Evolutionary conservation across 179 eudicot species (phyloP), one percentile per base, ranked within the genome.

Genomic region (Spergularia azorica): DNA sequence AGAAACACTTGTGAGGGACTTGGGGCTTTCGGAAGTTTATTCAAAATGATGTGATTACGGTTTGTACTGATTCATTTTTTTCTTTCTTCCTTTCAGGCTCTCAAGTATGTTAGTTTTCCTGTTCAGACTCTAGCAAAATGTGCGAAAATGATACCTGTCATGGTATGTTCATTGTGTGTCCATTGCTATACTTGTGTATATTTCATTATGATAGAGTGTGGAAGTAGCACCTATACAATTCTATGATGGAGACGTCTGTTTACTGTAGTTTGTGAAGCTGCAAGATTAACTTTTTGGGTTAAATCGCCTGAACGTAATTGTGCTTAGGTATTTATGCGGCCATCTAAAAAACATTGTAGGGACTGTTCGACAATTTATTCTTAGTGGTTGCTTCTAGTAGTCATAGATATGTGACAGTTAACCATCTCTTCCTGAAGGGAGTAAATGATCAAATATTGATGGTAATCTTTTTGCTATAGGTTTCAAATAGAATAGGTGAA

Each of bases 121-220:
- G 93, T 95, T 74, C 97, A 95, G 83, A 95, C 98, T 4, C 90
- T 95, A 61, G 95, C 98, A 69, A 95, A 95, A 85, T 95, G 98
- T 86, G 97, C 96, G 75, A 94, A 94, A 81, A 94, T 92, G 98
- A 94, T 94, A 72, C 98, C 98, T 70, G 97, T 95, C 65, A 95
- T 95, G 98, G 98, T 95, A 83, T 71, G 92, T 83, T 57, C 55
- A 67, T 56, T 50, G 41, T 62, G 26, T 20, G 50, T 17, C 41
- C 12, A 7, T 79, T 73, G 70, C 18, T 14, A 57, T 10, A 58
- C 15, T 0, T 26, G 32, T 26, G 32, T 26, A 26, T 26, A 26
- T 26, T 26, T 26, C 32, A 26, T 26, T 26, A 26, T 0, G 32
- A 2, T 26, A 26, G 32, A 26, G 32, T 26, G 32, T 26, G 32